Evolutionary conservation across 139 green algal genomes (phyloP).

Genomic region (Closterium sp.): DNA sequence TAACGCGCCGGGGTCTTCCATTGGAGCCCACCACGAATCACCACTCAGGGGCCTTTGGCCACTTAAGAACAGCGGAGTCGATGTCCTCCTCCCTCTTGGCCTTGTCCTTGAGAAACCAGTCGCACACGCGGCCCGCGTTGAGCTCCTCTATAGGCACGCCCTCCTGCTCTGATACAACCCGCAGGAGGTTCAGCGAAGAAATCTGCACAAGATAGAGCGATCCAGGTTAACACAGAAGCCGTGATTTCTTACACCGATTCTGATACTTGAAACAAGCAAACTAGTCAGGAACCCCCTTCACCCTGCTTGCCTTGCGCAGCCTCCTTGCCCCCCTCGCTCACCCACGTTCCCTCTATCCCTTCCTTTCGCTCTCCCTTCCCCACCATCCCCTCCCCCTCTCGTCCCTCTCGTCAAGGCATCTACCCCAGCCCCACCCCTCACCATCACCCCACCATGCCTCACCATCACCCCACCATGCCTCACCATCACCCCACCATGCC

Average conservation of each 20-base stretch:
- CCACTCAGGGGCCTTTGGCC: constrained; percentile 9
- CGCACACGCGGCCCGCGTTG: constrained; percentile 44
- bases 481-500: not conserved
- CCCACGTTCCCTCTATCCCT: not conserved
- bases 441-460: not conserved
- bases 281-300: not conserved
- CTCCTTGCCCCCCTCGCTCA: not conserved
- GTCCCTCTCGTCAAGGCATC: not conserved
- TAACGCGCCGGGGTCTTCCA: not conserved
- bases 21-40: not conserved
- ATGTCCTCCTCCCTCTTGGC: constrained; percentile 14
- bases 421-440: not conserved
- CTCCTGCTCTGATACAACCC: constrained; percentile 50
- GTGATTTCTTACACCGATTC: not conserved
- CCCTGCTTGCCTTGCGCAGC: not conserved
- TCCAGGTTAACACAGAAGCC: not conserved
- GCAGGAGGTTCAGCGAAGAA: constrained; percentile 52
- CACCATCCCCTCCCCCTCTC: not conserved
- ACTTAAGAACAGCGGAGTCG: constrained; percentile 43
- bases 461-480: not conserved
- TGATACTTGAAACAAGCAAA: not conserved
- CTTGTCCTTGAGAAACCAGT: constrained; percentile 53
- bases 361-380: not conserved
- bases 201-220: constrained; percentile 31
- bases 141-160: constrained; percentile 52